Evolutionary conservation across 164 flowering plant species (phyloP).

Genomic region (Dillenia turbinata): DNA sequence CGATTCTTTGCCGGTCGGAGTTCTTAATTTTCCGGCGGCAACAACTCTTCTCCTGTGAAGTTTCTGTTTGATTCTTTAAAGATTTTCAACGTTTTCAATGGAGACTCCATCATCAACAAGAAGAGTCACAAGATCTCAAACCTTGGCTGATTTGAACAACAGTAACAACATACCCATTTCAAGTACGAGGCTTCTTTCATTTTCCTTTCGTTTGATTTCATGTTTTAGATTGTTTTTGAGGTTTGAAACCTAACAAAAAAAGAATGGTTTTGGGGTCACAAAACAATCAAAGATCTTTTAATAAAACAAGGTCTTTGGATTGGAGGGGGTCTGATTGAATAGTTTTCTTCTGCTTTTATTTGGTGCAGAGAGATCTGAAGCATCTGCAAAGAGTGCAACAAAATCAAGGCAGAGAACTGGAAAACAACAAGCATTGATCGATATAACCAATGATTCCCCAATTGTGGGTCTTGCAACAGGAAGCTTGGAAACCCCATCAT

Average conservation of each 20-base stretch:
- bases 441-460: constrained; percentile 87
- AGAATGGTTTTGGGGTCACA: too few relatives aligned
- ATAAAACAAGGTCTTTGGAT: too few relatives aligned
- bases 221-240: constrained; percentile 1
- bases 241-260: too few relatives aligned
- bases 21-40: too few relatives aligned
- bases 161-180: constrained; percentile 28
- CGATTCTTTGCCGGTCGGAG: too few relatives aligned
- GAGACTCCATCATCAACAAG: constrained; percentile 2
- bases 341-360: too few relatives aligned
- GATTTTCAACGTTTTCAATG: background rate
- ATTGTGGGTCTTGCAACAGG: constrained; percentile 75
- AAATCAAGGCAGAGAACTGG: constrained; percentile 43
- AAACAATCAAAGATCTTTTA: too few relatives aligned
- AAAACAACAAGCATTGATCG: constrained; percentile 53
- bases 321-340: too few relatives aligned
- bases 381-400: constrained; percentile 41
- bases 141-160: constrained; percentile 9
- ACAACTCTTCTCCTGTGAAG: too few relatives aligned
- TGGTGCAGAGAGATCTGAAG: constrained; percentile 44
- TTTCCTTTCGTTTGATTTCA: background rate
- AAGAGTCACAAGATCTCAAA: constrained; percentile 1
- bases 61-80: too few relatives aligned
- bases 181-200: constrained; percentile 19
- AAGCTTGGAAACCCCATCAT: constrained; percentile 51